A percentile compares a stretch with the other conserved stretches of the same genome.
Evolutionary conservation across 441 rosid species (phyloP).

Genomic region (Euphorbia celastroides): DNA sequence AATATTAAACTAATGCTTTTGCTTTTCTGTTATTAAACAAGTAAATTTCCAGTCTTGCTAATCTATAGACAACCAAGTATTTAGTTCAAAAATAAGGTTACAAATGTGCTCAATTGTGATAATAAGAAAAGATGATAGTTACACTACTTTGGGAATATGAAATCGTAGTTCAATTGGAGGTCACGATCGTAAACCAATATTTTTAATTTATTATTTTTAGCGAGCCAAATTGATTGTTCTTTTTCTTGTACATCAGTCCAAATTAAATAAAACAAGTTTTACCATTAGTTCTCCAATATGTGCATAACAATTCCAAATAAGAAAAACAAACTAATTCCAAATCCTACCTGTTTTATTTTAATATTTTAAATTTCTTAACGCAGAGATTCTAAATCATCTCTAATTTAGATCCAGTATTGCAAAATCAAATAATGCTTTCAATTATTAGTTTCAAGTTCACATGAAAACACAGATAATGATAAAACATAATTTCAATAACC

Average conservation of each 20-base stretch:
- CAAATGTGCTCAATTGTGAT: neutral
- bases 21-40: conserved; percentile 13
- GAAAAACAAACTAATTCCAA: neutral
- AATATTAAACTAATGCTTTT: neutral
- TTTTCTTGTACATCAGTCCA: neutral
- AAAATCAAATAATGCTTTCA: neutral
- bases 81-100: neutral
- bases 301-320: neutral
- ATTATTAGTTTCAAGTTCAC: neutral
- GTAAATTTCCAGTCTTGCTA: neutral
- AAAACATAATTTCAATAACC: conserved; percentile 3
- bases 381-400: conserved; percentile 1
- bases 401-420: neutral
- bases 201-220: neutral
- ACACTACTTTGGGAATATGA: conserved; percentile 8
- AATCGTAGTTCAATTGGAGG: neutral
- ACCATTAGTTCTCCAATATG: neutral
- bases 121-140: conserved; percentile 2
- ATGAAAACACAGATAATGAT: neutral
- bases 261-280: neutral
- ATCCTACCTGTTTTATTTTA: neutral
- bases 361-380: neutral
- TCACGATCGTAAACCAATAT: neutral
- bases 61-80: neutral
- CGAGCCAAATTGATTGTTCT: neutral